A percentile compares a stretch with the other conserved stretches of the same genome.
phyloP scores from a whole-genome alignment of 1,284 basidiomycete genomes.

The Pseudozyma sp. region DNA sequence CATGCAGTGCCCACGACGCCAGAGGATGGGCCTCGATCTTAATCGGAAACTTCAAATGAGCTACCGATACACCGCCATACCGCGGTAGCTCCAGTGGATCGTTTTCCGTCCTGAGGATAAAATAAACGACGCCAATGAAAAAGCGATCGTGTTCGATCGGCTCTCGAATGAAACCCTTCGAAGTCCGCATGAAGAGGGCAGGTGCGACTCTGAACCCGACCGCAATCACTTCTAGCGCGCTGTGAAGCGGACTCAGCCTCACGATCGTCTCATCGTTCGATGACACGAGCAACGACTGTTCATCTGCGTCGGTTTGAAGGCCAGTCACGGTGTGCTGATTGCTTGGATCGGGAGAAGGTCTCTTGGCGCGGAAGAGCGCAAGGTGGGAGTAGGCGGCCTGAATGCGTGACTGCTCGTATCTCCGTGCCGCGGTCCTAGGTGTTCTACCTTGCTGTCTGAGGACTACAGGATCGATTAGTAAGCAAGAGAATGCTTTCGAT shows the following conservation, averaged over 20 bases:
- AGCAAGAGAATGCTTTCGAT: neutral
- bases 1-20: neutral
- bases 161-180: neutral
- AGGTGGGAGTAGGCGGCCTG: constrained; percentile 36
- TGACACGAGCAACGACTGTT: constrained; percentile 5
- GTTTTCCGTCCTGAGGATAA: too few relatives aligned
- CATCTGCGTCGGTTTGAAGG: constrained; percentile 12
- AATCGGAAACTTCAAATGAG: too few relatives aligned
- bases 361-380: constrained; percentile 12
- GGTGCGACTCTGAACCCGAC: too few relatives aligned
- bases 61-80: too few relatives aligned
- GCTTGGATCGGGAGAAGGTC: neutral
- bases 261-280: neutral
- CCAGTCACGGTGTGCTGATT: neutral
- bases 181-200: neutral
- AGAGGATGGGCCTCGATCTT: neutral
- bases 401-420: neutral
- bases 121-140: too few relatives aligned
- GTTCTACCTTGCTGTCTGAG: constrained; percentile 14
- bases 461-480: constrained; percentile 12
- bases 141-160: too few relatives aligned
- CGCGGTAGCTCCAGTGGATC: too few relatives aligned
- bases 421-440: neutral
- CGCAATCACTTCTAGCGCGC: neutral
- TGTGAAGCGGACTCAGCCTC: neutral